Evolutionary conservation across 2,329 filamentous ascomycete genomes (phyloP), one percentile per base, ranked within the genome.

Genomic region (Alternaria postmessia): DNA sequence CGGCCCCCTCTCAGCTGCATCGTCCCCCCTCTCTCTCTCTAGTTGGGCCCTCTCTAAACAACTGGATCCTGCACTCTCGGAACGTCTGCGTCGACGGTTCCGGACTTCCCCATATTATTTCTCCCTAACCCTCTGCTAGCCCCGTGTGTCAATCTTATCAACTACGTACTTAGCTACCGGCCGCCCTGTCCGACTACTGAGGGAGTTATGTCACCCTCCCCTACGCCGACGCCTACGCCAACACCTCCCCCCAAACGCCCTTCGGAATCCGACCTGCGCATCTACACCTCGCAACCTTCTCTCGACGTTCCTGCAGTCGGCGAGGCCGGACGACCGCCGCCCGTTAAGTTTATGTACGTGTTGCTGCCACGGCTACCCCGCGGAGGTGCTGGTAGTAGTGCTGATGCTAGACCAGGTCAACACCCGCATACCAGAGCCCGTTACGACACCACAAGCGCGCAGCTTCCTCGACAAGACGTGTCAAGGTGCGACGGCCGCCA

Each of bases 391-490:
- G 46, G 30, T 7, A 30, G 30, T 34, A 30, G 14, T 42, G 46
- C 68, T 73, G 64, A 74, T 65, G 54, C 24, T 43, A 36, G 56
- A 47, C 69, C 46, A 88, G 86, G 70, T 88, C 87, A 52, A 79
- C 81, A 44, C 84, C 87, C 66, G 82, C 84, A 54, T 87, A 86
- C 76, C 84, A 86, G 64, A 88, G 85, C 70, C 88, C 87, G n/a
- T 80, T 88, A 51, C 83, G 88, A 78, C 88, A 91, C 75, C 87
- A 90, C 78, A 83, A 82, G 66, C 85, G 88, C 62, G 84, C 84
- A 54, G 84, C 86, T 52, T 89, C 88, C 54, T 81, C 83, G 46
- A 85, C 86, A 47, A 83, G 85, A 76, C 83, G 82, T 68, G 87
- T 91, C 63, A 91, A 91, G 81, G 86, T 87, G 68, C 58, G 77